phyloP scores from a whole-genome alignment of 805 yeast genomes.

The Clavispora phyllophila region DNA sequence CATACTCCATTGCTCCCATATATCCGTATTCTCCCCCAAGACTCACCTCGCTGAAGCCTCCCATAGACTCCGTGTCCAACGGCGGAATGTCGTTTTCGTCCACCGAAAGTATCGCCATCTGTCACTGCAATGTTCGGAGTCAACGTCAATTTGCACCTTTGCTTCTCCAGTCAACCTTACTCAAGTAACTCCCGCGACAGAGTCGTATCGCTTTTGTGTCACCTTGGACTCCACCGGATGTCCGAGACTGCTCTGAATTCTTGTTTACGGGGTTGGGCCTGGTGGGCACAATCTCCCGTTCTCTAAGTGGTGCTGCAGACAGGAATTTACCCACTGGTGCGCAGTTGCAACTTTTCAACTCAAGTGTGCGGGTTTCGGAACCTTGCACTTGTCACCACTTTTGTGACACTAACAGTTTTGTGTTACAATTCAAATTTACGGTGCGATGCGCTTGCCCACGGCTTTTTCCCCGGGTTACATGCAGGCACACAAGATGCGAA shows the following conservation, averaged over 20 bases:
- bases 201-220: no score
- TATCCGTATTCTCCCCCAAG: not conserved
- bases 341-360: not conserved
- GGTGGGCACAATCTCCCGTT: no score
- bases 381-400: not conserved
- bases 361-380: not conserved
- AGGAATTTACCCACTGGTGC: not conserved
- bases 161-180: no score
- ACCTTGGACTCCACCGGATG: no score
- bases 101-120: not conserved
- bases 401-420: slow-evolving; percentile 1
- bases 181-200: no score
- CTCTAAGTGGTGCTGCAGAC: not conserved
- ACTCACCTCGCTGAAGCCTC: not conserved
- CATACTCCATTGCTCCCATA: not conserved
- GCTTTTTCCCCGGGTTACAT: no score
- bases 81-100: not conserved
- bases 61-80: not conserved
- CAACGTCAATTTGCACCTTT: no score
- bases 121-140: no score
- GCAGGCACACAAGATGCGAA: no score
- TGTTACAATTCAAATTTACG: no score
- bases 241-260: no score
- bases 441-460: not conserved
- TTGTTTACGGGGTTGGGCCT: no score